A percentile compares a stretch with the other conserved stretches of the same genome.
Conservation (phyloP, 345 rosid genomes). For the Eutrema heterophyllum region DNA sequence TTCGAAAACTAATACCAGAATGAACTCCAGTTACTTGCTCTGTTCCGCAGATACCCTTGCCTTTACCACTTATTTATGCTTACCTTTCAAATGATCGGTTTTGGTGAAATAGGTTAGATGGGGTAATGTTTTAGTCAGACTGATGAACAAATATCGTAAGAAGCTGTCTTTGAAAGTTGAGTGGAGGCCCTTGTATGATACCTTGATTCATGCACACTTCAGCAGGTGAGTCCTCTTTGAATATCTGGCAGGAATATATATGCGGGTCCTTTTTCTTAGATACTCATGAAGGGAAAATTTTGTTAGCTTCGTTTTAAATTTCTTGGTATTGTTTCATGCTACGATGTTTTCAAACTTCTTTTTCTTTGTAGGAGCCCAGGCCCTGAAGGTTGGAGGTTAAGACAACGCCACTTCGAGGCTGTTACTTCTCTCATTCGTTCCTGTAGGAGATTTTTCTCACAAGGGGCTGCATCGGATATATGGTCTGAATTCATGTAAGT, state of each 20-base stretch:
- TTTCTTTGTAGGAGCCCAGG: conserved; percentile 67
- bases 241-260: neutral
- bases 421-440: conserved; percentile 86
- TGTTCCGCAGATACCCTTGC: neutral
- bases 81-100: conserved; percentile 13
- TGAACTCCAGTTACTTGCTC: neutral
- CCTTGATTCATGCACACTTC: conserved; percentile 80
- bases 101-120: conserved; percentile 75
- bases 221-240: conserved; percentile 53
- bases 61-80: conserved; percentile 7
- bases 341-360: neutral
- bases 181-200: conserved; percentile 94
- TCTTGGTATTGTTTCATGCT: neutral
- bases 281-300: neutral
- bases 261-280: neutral
- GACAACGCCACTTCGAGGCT: conserved; percentile 87
- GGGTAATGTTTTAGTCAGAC: conserved; percentile 75
- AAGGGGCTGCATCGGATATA: conserved; percentile 85
- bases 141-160: conserved; percentile 74
- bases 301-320: neutral
- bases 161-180: conserved; percentile 66
- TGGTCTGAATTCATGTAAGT: conserved; percentile 94
- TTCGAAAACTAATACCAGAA: conserved; percentile 23
- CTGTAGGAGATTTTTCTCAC: conserved; percentile 77
- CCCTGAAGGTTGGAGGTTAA: conserved; percentile 96